Conservation (phyloP, 1,284 basidiomycete species). For the Ceratobasidium papillatum region DNA sequence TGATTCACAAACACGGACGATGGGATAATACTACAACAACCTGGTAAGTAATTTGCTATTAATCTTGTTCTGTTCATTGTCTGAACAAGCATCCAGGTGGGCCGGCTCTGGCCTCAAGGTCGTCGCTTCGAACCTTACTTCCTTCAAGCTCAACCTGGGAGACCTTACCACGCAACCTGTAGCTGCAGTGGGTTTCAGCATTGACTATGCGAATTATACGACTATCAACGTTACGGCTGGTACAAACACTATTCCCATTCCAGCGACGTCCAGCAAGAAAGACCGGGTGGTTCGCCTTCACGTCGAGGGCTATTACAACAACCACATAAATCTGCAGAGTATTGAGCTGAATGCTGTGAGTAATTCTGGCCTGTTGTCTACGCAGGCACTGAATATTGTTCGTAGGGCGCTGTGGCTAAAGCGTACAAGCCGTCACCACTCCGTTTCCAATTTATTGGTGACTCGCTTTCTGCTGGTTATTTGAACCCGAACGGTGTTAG, state of each 20-base stretch:
- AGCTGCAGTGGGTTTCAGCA: constrained; percentile 60
- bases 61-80: not conserved
- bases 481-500: constrained; percentile 51
- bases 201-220: constrained; percentile 59
- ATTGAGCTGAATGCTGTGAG: constrained; percentile 59
- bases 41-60: constrained; percentile 53
- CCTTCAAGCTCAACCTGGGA: constrained; percentile 62
- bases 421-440: constrained; percentile 60
- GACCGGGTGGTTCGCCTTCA: constrained; percentile 59
- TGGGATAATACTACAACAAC: constrained; percentile 55
- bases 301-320: constrained; percentile 66
- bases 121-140: constrained; percentile 57
- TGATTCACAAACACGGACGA: constrained; percentile 44
- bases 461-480: constrained; percentile 61
- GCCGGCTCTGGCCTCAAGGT: constrained; percentile 66
- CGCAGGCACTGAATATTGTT: not conserved
- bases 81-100: constrained; percentile 49
- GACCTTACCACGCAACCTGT: constrained; percentile 59
- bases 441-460: constrained; percentile 66
- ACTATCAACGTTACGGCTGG: constrained; percentile 62
- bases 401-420: constrained; percentile 58
- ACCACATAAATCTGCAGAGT: constrained; percentile 62
- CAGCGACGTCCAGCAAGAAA: constrained; percentile 6
- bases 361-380: constrained; percentile 3
- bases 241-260: constrained; percentile 57